These are phyloP conservation scores for Penicillium ochrochloron DNA, from an alignment of 495 filamentous ascomycete species.

Conservation along the genomic window DNA sequence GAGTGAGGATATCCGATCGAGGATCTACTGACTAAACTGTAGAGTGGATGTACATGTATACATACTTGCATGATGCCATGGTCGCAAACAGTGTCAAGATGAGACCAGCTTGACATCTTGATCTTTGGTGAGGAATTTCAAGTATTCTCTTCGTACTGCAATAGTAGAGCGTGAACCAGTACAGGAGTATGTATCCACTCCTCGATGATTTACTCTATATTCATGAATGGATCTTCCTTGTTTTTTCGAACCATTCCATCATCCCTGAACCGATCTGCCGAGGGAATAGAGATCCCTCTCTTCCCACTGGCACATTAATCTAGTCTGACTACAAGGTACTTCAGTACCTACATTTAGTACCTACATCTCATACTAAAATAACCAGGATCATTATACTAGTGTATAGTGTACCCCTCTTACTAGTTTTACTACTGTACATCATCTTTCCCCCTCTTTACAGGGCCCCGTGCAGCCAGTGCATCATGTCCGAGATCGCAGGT, in stretches of 20 bases:
- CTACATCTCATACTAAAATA: neutral
- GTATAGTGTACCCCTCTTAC: neutral
- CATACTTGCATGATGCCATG: neutral
- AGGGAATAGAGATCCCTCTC: neutral
- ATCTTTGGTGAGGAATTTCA: neutral
- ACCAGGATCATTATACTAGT: neutral
- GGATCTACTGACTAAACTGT: neutral
- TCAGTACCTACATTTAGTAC: neutral
- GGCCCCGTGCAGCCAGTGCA: conserved; percentile 8
- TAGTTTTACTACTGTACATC: neutral
- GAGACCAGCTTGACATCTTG: neutral
- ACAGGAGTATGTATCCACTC: too few relatives aligned
- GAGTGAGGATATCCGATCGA: neutral
- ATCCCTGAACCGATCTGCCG: conserved; percentile 14
- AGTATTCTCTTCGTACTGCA: neutral
- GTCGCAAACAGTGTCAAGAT: conserved; percentile 1
- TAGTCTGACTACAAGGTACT: neutral
- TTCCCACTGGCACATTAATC: conserved; percentile 1
- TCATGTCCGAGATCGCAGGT: conserved; percentile 13
- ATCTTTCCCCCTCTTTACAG: neutral
- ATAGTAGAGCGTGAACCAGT: neutral
- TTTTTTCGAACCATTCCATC: conserved; percentile 10
- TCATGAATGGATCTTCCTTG: conserved; percentile 1
- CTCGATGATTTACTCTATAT: neutral
- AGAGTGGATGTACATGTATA: neutral